A percentile compares a stretch with the other conserved stretches of the same genome.
phyloP scores from a whole-genome alignment of 2,329 filamentous ascomycete genomes.

The Diaporthe longicolla region DNA sequence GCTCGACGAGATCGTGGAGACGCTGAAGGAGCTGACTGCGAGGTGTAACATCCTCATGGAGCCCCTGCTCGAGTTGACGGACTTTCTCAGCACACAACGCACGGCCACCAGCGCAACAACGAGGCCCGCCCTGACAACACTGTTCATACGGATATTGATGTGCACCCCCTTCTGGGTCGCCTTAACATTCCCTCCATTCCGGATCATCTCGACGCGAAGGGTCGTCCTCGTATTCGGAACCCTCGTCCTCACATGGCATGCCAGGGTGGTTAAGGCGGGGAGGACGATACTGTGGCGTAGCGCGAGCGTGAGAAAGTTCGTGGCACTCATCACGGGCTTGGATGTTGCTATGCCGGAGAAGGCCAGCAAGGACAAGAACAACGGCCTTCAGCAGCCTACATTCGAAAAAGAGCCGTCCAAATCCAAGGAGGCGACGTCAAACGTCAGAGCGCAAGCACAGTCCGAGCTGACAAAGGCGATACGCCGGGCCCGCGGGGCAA shows the following conservation, averaged over 20 bases:
- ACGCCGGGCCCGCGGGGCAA: conserved; percentile 57
- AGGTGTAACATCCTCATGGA: conserved; percentile 94
- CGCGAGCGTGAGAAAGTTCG: conserved; percentile 76
- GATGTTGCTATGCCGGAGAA: conserved; percentile 65
- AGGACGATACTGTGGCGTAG: conserved; percentile 94
- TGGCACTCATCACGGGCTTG: conserved; percentile 84
- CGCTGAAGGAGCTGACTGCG: conserved; percentile 88
- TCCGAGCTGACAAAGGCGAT: conserved; percentile 64
- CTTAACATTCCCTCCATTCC: conserved; percentile 84
- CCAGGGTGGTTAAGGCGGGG: conserved; percentile 85
- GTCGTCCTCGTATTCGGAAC: conserved; percentile 91
- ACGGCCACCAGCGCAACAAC: conserved; percentile 94
- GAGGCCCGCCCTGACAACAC: conserved; percentile 86
- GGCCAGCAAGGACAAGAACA: conserved; percentile 45
- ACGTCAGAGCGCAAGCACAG: conserved; percentile 52
- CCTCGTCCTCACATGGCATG: conserved; percentile 91
- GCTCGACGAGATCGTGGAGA: conserved; percentile 96
- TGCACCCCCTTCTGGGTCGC: conserved; percentile 90
- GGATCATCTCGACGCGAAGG: conserved; percentile 88
- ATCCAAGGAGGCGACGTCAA: conserved; percentile 56
- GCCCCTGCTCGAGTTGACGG: conserved; percentile 88
- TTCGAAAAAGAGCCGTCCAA: conserved; percentile 50
- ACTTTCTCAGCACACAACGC: conserved; percentile 91
- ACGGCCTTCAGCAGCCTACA: conserved; percentile 47
- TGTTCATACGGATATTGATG: conserved; percentile 90